Base-by-base conservation (phyloP, 2,329 filamentous ascomycete genomes). In the Aspergillus tamarii region DNA sequence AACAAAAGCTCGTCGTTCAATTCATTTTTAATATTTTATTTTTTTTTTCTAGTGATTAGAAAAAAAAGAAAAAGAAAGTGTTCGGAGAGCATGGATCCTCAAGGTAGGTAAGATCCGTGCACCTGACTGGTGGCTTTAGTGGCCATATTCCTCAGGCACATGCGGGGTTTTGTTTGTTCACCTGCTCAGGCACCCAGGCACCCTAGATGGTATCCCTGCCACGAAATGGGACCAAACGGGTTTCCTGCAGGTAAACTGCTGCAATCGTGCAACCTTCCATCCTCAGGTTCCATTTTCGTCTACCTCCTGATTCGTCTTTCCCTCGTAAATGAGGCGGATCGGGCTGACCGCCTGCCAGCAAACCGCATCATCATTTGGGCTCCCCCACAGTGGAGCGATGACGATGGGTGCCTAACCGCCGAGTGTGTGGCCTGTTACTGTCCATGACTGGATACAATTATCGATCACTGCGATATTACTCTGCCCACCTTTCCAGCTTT, bases 331-430 rank as follows among this genome's bases (percentile, higher is more conserved):
- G 62, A 56, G 63, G 60, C 61, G 66, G 61, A 61, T 64, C 60
- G 61, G 60, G 63, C 65, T 66, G 63, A 56, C 60, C 32, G 61
- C 32, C 53, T 64, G 62, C 62, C 64, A 63, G 45, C 62, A 61
- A 63, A 65, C 53, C 26, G 50, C 39, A 45, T 62, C 60, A 50
- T 53, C 45, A 30, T 66, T 69, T 69, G 67, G 67, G 67, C 66
- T 64, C 61, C 66, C 66, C 67, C 67, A 66, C 67, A 69, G 67
- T 69, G 67, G 67, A 69, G 64, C 55, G 57, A 56, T 26, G 57
- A 36, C 61, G 57, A 67, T 67, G 63, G 65, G 57, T 69, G 67
- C 67, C 67, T 69, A 66, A 69, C 67, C 66, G 64, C 67, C 64
- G 55, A 63, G 46, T 57, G 41, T 36, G 58, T 61, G 65, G 66